A percentile compares a stretch with the other conserved stretches of the same genome.
Conservation (phyloP, 768 basidiomycete species). For the Crepidotus variabilis region DNA sequence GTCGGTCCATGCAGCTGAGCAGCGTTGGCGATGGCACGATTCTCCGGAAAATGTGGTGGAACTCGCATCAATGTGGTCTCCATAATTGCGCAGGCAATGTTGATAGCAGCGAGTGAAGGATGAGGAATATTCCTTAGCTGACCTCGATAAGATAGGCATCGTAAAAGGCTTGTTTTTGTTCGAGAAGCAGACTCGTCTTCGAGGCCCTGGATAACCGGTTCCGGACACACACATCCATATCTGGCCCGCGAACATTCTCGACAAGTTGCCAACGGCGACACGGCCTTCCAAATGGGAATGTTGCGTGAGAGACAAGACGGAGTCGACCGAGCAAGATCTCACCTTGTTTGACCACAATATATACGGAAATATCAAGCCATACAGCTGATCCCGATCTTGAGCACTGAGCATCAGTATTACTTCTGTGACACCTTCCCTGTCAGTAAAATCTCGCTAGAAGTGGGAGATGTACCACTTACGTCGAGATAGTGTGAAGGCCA, state of each 20-base stretch:
- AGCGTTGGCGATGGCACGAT: slow-evolving; percentile 40
- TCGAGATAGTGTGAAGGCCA: slow-evolving; percentile 35
- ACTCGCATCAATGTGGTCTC: slow-evolving; percentile 40
- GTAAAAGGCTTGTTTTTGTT: background rate
- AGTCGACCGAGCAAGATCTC: slow-evolving; percentile 6
- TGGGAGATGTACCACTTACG: slow-evolving; percentile 23
- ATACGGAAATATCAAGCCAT: slow-evolving; percentile 20
- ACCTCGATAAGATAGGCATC: background rate
- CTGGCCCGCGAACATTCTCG: background rate
- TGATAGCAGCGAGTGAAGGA: slow-evolving; percentile 42
- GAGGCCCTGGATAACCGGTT: background rate
- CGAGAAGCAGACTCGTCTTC: background rate
- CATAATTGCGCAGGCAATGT: slow-evolving; percentile 48
- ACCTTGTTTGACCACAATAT: slow-evolving; percentile 18
- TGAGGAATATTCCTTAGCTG: slow-evolving; percentile 24
- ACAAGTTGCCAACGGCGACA: background rate
- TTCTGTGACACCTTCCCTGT: slow-evolving; percentile 11
- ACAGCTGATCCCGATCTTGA: slow-evolving; percentile 37
- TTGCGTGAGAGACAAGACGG: slow-evolving; percentile 8
- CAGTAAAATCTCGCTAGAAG: too few species aligned
- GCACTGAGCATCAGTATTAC: slow-evolving; percentile 33
- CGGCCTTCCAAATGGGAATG: background rate
- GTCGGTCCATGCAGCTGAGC: slow-evolving; percentile 49
- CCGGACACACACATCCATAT: background rate
- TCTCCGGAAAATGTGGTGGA: slow-evolving; percentile 49